These are phyloP conservation scores for Populus tremula DNA, from an alignment of 345 rosid genomes.

Conservation along the genomic window DNA sequence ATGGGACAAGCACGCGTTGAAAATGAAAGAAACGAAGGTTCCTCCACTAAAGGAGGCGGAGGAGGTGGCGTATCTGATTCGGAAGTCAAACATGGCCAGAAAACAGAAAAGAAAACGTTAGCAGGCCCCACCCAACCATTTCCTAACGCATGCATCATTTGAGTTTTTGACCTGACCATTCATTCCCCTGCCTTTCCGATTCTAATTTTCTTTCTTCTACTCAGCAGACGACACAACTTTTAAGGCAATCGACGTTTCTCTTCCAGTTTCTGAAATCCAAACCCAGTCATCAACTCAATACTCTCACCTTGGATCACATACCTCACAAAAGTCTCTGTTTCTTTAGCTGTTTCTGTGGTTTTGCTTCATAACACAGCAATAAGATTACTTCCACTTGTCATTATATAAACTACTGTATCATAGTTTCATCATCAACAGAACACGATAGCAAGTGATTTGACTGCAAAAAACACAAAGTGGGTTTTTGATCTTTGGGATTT, in stretches of 20 bases:
- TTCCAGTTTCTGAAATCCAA: not conserved
- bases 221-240: not conserved
- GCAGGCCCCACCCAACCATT: not conserved
- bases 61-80: slow-evolving; percentile 9
- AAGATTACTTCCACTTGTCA: not conserved
- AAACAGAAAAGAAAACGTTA: not conserved
- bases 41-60: not conserved
- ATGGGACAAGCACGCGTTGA: too few relatives aligned
- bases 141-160: slow-evolving; percentile 3
- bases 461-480: not conserved
- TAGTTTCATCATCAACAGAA: not conserved
- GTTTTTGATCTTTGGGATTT: slow-evolving; percentile 14
- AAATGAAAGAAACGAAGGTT: too few relatives aligned
- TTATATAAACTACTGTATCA: not conserved
- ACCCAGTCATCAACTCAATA: not conserved
- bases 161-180: not conserved
- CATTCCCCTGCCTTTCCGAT: not conserved
- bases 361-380: not conserved
- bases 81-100: not conserved
- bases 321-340: not conserved
- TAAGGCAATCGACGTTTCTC: too few relatives aligned
- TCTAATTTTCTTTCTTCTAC: not conserved
- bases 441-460: not conserved
- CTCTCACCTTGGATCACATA: not conserved
- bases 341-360: not conserved